Conservation (phyloP, 2,329 filamentous ascomycete species). For the Xylaria digitata region DNA sequence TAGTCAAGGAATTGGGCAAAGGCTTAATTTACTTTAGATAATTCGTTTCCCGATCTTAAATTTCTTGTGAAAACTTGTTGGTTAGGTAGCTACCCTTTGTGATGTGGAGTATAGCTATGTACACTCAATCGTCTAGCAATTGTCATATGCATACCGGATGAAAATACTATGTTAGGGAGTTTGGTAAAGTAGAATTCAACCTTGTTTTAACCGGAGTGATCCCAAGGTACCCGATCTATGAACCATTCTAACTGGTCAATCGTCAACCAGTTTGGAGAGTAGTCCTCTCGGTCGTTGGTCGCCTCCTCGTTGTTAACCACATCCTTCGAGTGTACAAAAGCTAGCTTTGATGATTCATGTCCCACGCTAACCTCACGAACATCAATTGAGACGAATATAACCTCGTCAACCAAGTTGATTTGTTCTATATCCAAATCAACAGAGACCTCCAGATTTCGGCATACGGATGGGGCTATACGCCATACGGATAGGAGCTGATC, state of each 20-base stretch:
- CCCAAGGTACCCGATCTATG: conserved; percentile 12
- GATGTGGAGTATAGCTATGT: no score
- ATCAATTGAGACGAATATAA: conserved; percentile 28
- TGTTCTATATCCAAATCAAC: conserved; percentile 17
- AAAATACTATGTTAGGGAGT: no score
- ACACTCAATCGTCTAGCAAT: no score
- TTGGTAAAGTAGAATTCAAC: no score
- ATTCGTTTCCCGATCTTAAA: no score
- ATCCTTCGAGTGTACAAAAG: conserved; percentile 8
- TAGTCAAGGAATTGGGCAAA: no score
- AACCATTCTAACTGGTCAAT: conserved; percentile 31
- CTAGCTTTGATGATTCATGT: background rate
- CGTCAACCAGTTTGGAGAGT: conserved; percentile 9
- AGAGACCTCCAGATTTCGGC: conserved; percentile 16
- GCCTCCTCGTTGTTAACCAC: background rate
- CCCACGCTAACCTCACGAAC: conserved; percentile 13
- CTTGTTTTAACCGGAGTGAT: no score
- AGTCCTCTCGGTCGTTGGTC: background rate
- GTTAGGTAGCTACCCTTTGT: no score
- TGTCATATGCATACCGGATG: no score
- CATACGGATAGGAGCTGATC: conserved; percentile 22
- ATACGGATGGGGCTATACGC: background rate
- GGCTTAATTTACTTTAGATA: no score
- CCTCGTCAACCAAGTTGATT: conserved; percentile 17
- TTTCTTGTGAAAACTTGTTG: no score